Evolutionary conservation across 2,329 filamentous ascomycete genomes (phyloP).

Genomic region (Cladosporium halotolerans): DNA sequence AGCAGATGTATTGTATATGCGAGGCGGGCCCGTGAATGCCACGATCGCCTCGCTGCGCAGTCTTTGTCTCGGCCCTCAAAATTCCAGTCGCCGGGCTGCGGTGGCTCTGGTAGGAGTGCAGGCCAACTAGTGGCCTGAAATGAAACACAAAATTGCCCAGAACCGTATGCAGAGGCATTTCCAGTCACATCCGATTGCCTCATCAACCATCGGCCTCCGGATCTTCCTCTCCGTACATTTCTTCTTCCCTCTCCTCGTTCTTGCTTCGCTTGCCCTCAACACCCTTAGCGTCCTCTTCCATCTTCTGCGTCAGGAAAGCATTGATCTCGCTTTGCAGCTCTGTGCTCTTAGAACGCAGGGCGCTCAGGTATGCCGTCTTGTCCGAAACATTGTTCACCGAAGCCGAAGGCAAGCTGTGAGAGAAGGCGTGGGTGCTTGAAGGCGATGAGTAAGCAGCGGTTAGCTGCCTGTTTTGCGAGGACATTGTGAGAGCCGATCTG

Average conservation of each 20-base stretch:
- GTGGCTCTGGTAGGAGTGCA: too few species aligned
- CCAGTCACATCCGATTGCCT: too few species aligned
- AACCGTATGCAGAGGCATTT: too few species aligned
- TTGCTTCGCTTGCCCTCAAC: constrained; percentile 26
- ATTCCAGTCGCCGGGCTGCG: too few species aligned
- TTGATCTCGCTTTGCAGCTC: constrained; percentile 63
- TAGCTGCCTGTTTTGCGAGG: constrained; percentile 11
- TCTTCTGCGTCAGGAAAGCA: constrained; percentile 62
- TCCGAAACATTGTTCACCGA: constrained; percentile 25
- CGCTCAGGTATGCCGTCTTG: constrained; percentile 54
- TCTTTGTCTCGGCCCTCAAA: too few species aligned
- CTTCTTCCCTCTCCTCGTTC: constrained; percentile 47
- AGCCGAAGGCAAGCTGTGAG: constrained; percentile 15
- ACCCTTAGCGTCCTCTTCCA: constrained; percentile 61
- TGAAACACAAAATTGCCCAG: too few species aligned
- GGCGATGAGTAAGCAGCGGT: constrained; percentile 25
- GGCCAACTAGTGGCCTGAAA: too few species aligned
- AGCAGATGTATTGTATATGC: too few species aligned
- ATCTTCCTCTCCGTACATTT: constrained; percentile 81
- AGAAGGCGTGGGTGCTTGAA: constrained; percentile 20
- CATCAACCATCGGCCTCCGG: constrained; percentile 47
- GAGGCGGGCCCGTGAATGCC: too few species aligned
- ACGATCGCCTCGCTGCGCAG: too few species aligned
- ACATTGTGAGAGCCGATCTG: neutral
- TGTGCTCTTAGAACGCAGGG: constrained; percentile 52